Evolutionary conservation across 192 early-diverging fungal species (phyloP), one percentile per base, ranked within the genome.

Genomic region (Funneliformis mosseae): DNA sequence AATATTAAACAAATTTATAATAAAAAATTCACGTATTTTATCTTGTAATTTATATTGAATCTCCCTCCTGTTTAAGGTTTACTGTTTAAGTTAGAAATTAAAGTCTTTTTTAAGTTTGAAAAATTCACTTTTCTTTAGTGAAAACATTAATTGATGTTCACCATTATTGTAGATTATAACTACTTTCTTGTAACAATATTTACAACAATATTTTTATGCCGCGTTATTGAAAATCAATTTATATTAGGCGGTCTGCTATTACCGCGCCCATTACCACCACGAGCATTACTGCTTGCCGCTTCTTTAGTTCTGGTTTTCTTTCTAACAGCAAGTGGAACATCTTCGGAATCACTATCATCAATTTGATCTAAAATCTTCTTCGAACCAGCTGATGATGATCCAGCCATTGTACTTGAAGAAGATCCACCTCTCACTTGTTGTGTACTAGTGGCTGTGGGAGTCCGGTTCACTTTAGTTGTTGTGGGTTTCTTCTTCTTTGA

Each of bases 401-500:
- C 50, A 21, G 50, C 5, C 14, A 55, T 21, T 21, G 50, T 55
- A 55, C 50, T 55, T 55, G 50, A 18, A 18, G 50, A 3, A 21
- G 50, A 5, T 21, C 50, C 50, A 55, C 50, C 18, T 55, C 50
- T 55, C 21, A 16, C 50, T n/a, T 55, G 50, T 55, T 55, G 50
- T 55, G 50, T 21, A 6, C 50, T 21, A 21, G 16, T 6, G 5
- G 18, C 5, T 21, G 50, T 0, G 7, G 50, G 4, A 55, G 16
- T 5, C 21, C 50, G 18, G 5, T 55, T 55, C 50, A 55, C 16
- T 55, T 55, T 55, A 55, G 50, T 6, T 2, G 50, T 18, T 55
- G 50, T 55, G 21, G 74, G 18, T 25, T 41, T 41, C n/a, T 33
- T 62, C 28, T 76, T 81, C 55, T 76, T 80, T 39, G n/a, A 11